Percentiles rank a stretch among this genome's conserved stretches.
These are phyloP conservation scores for Trichoderma sp. DNA, from an alignment of 2,329 filamentous ascomycete species.

Conservation along the genomic window DNA sequence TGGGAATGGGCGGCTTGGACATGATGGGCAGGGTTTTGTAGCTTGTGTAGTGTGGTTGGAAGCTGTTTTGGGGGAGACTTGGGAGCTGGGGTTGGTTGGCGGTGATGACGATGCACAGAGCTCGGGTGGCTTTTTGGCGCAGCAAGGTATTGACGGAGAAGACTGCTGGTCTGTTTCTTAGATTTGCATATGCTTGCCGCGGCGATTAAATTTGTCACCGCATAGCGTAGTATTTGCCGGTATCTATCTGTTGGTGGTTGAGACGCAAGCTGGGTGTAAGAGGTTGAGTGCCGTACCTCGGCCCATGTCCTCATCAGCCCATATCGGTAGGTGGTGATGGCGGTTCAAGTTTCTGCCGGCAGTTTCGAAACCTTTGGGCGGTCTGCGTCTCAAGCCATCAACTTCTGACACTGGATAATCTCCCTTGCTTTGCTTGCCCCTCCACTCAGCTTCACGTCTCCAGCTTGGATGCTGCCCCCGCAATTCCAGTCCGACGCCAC, in stretches of 20 bases:
- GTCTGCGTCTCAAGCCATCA: background rate
- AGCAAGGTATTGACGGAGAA: too few species aligned
- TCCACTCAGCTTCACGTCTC: constrained; percentile 2
- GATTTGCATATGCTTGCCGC: too few species aligned
- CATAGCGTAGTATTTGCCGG: background rate
- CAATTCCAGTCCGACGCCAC: constrained; percentile 10
- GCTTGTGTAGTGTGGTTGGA: background rate
- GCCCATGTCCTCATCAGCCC: background rate
- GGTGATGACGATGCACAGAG: background rate
- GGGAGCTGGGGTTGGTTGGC: background rate
- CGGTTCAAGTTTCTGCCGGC: background rate
- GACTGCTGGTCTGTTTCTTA: too few species aligned
- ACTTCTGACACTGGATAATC: background rate
- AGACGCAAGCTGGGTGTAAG: background rate
- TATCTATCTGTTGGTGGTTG: background rate
- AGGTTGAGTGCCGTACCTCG: background rate
- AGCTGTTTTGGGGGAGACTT: background rate
- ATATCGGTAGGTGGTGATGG: background rate
- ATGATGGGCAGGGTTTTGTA: background rate
- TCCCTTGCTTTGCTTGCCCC: background rate
- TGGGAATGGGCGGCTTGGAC: constrained; percentile 46
- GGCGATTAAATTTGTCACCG: too few species aligned
- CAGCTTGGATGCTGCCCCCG: background rate
- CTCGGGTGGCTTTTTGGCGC: background rate
- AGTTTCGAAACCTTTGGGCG: background rate